Evolutionary conservation across 768 basidiomycete species (phyloP), one percentile per base, ranked within the genome.

Genomic region (Mycena galericulata): DNA sequence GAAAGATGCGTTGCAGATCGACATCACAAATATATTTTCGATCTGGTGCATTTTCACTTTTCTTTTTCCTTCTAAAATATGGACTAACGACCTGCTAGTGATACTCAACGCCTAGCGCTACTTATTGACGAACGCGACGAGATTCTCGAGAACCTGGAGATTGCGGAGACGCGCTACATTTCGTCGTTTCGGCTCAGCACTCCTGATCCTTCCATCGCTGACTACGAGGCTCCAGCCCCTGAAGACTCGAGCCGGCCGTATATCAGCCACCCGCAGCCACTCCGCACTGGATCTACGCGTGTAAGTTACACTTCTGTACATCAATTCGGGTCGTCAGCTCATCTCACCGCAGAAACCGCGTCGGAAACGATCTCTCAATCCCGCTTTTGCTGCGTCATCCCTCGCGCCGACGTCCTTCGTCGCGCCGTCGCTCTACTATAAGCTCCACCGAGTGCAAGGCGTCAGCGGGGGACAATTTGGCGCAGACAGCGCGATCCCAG

Each of bases 371-470:
- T 83, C 86, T 40, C 76, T 84, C 47, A 91, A 91, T 71, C 88
- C 89, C n/a, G 89, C 90, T 3, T 87, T 83, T 70, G 90, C 85
- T 0, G 84, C 89, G 5, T 90, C 90, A 8, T 91, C 90, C n/a
- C 85, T 90, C 18, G 85, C 91, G 1, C 92, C 92, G 5, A 90
- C 90, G 20, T 91, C 91, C 7, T 95, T 93, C 73, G 88, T 94
- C 11, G 92, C 91, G 6, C 93, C 93, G 9, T 92, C 90, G 8
- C 87, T 90, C 61, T 95, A 91, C 76, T 95, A 95, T 81, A 90
- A 91, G 74, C 85, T 95, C 34, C 85, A 89, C 26, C 81, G 85
- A 27, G 82, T 92, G 4, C 84, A 82, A 57, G 89, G 88, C 11
- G 82, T 93, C 27, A 89, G 81, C 61, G 88, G 87, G 24, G 90